Conservation (phyloP, 305 asterid genomes). For the Fraxinus albicans region DNA sequence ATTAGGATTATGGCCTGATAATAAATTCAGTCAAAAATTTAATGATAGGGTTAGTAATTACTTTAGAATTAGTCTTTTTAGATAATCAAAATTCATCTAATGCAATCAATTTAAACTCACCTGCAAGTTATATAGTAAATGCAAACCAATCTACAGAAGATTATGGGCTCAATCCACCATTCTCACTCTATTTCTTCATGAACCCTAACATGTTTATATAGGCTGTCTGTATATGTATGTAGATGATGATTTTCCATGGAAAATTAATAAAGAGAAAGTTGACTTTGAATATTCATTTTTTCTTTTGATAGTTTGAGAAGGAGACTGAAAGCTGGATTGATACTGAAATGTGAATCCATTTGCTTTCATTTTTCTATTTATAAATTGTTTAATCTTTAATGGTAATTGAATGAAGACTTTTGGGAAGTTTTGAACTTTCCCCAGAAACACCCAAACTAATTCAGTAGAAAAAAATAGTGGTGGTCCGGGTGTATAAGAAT, state of each 20-base stretch:
- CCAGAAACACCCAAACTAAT: neutral
- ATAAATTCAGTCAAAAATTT: neutral
- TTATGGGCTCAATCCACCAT: slow-evolving; percentile 8
- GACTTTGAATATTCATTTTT: slow-evolving; percentile 20
- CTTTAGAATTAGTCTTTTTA: too few species aligned
- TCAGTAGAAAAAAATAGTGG: too few species aligned
- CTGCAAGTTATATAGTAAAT: neutral
- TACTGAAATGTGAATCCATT: slow-evolving; percentile 26
- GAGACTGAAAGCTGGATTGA: slow-evolving; percentile 42
- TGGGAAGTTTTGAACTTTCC: neutral
- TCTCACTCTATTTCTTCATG: neutral
- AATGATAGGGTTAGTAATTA: slow-evolving; percentile 29
- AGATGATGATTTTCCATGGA: neutral
- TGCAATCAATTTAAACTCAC: neutral
- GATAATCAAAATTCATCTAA: slow-evolving; percentile 17
- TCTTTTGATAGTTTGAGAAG: slow-evolving; percentile 17
- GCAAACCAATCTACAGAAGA: neutral
- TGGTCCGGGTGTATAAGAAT: too few species aligned
- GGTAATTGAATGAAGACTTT: neutral
- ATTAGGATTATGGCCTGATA: neutral
- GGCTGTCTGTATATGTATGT: neutral
- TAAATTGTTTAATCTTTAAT: neutral
- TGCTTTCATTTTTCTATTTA: neutral
- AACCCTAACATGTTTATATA: neutral
- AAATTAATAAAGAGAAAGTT: slow-evolving; percentile 15